Evolutionary conservation across 2,329 filamentous ascomycete species (phyloP).

Genomic region (Trichoderma aggressivum): DNA sequence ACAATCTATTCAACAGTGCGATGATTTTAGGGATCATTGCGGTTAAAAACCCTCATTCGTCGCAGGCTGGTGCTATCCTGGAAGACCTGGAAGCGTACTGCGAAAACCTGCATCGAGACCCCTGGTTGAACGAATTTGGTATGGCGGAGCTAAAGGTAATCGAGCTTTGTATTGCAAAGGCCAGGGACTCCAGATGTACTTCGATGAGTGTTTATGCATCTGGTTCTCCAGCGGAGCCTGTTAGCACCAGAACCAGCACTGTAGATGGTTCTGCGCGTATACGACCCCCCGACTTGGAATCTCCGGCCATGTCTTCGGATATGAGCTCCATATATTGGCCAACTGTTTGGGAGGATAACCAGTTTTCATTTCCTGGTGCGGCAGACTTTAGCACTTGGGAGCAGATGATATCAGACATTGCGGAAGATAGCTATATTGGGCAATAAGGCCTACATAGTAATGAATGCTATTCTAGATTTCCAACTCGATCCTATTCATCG

Average conservation of each 20-base stretch:
- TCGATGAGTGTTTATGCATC: background rate
- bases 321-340: constrained; percentile 14
- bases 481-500: background rate
- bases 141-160: constrained; percentile 4
- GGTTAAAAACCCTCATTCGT: background rate
- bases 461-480: background rate
- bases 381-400: constrained; percentile 7
- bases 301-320: background rate
- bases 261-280: background rate
- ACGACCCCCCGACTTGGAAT: constrained; percentile 1
- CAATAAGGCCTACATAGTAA: background rate
- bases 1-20: constrained; percentile 1
- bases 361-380: constrained; percentile 3
- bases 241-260: background rate
- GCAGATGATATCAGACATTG: constrained; percentile 9
- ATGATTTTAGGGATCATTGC: constrained; percentile 7
- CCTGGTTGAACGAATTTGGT: constrained; percentile 5
- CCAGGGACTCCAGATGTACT: background rate
- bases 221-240: background rate
- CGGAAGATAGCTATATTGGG: constrained; percentile 2
- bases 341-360: constrained; percentile 1
- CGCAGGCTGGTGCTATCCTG: background rate
- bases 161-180: constrained; percentile 7
- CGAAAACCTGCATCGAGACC: constrained; percentile 3
- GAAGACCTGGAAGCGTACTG: constrained; percentile 8